Evolutionary conservation across 345 rosid species (phyloP), one percentile per base, ranked within the genome.

Genomic region (Clausena lansium): DNA sequence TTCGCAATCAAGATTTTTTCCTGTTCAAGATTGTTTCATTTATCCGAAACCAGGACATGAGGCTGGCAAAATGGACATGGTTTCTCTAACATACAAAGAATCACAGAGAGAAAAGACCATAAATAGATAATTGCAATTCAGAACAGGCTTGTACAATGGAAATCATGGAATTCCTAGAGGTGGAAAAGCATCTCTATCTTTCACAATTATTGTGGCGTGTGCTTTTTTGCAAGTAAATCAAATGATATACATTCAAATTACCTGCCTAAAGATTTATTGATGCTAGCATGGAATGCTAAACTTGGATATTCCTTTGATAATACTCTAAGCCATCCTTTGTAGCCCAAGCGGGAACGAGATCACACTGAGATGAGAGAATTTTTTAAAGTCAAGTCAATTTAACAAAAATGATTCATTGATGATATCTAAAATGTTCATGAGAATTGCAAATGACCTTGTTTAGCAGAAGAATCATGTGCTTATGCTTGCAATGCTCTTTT

Each of bases 311-410:
- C 97, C 87, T 89, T 94, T 74, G 98, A 94, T 83, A 96, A 81
- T 57, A 87, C 80, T 78, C 97, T 87, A 71, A 96, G 94, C 98
- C 98, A 96, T 50, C 90, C 92, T 84, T 92, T 94, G 99, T 96
- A 67, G 95, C 92, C 99, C 98, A 96, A 57, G 98, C 95, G 61
- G 98, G 99, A 45, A 94, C 83, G 73, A 96, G 97, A 89, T 96
- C 99, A 71, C 98, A 96, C 98, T 95, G 86, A 33, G 13, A 73
- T 78, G 55, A 39, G 54, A 39, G 1, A 20, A 22, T 24, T 50
- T n/a, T 45, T 61, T 36, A 13, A 50, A 32, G 39, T 38, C 57
- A 17, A 62, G 70, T 68, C n/a, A 68, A 32, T 15, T 15, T 17
- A 52, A 57, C 7, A 54, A 41, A 60, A 8, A 30, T 14, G 50